Conservation (phyloP, 345 rosid species). For the Litchi chinensis region DNA sequence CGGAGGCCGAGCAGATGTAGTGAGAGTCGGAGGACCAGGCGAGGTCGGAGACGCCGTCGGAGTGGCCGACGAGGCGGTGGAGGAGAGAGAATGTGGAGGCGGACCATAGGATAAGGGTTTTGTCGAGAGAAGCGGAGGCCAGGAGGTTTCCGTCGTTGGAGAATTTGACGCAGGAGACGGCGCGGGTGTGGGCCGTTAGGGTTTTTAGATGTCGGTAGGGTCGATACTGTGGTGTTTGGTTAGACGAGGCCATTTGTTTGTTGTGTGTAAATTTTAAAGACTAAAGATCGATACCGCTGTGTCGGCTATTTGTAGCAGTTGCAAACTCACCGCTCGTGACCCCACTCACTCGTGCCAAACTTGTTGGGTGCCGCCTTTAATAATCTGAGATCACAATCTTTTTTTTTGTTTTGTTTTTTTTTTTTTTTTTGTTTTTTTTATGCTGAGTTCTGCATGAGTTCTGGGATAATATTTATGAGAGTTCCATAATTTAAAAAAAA, state of each 20-base stretch:
- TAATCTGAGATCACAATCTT: too few species aligned
- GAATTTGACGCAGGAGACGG: slow-evolving; percentile 89
- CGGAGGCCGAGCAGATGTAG: slow-evolving; percentile 96
- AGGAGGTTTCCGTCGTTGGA: slow-evolving; percentile 85
- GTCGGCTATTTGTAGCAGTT: neutral
- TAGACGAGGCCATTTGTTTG: slow-evolving; percentile 15
- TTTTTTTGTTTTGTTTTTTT: too few species aligned
- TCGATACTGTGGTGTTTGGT: slow-evolving; percentile 38
- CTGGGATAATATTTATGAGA: too few species aligned
- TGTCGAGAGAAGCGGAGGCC: slow-evolving; percentile 89
- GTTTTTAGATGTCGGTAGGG: slow-evolving; percentile 70
- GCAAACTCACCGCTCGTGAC: neutral
- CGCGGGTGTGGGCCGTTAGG: slow-evolving; percentile 62
- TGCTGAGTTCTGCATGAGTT: too few species aligned
- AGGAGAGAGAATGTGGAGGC: slow-evolving; percentile 53
- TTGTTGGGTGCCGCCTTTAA: too few species aligned
- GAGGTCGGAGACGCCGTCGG: slow-evolving; percentile 76
- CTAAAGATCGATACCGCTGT: neutral
- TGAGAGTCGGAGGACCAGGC: slow-evolving; percentile 98
- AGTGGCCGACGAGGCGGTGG: slow-evolving; percentile 75
- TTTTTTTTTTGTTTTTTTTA: too few species aligned
- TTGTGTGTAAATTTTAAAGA: neutral
- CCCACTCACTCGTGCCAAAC: neutral
- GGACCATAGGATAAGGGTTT: slow-evolving; percentile 82
- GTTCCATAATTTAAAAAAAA: too few species aligned